phyloP scores from a whole-genome alignment of 768 basidiomycete species.

The Trametes punicea region DNA sequence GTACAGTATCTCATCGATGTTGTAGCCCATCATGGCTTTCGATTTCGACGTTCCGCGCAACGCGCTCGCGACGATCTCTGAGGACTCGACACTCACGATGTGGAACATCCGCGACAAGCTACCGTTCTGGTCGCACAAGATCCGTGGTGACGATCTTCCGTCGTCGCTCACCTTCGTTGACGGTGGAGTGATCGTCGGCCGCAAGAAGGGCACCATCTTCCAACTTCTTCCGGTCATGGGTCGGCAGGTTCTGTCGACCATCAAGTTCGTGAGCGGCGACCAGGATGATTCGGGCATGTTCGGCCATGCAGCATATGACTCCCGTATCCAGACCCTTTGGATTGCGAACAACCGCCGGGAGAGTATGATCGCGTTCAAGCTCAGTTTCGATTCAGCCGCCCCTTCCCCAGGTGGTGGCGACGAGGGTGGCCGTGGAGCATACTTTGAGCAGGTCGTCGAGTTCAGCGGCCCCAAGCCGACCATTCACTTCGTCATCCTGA shows the following conservation, averaged over 20 bases:
- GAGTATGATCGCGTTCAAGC: conserved; percentile 77
- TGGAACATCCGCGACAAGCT: conserved; percentile 80
- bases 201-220: conserved; percentile 81
- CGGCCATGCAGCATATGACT: conserved; percentile 82
- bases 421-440: conserved; percentile 50
- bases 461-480: conserved; percentile 82
- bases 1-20: not conserved
- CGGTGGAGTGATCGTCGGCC: conserved; percentile 78
- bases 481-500: conserved; percentile 86
- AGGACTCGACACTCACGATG: conserved; percentile 75
- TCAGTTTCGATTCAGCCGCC: conserved; percentile 59
- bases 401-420: conserved; percentile 51
- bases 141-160: conserved; percentile 76
- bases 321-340: conserved; percentile 84
- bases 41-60: conserved; percentile 79
- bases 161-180: conserved; percentile 86
- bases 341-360: conserved; percentile 82
- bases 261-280: conserved; percentile 69
- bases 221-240: conserved; percentile 77
- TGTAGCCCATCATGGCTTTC: conserved; percentile 77
- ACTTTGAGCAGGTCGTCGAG: conserved; percentile 76
- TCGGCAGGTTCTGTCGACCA: conserved; percentile 69
- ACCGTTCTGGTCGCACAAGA: conserved; percentile 71
- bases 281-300: conserved; percentile 84
- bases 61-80: conserved; percentile 77